These are phyloP conservation scores for Metschnikowia similis DNA, from an alignment of 805 yeast genomes.

Conservation along the genomic window DNA sequence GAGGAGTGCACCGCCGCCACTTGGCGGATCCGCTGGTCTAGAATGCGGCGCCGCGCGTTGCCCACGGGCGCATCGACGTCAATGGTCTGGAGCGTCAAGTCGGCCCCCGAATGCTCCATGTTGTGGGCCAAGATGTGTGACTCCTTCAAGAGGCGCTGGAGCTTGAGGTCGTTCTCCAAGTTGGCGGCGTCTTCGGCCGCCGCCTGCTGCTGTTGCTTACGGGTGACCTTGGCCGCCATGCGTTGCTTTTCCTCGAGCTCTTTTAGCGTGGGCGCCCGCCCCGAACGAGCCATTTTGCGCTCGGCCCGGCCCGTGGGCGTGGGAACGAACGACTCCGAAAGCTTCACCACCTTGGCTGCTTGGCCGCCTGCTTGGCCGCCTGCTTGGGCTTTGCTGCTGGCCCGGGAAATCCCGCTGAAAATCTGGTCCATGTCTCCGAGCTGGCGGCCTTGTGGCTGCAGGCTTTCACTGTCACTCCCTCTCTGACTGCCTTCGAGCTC, in stretches of 20 bases:
- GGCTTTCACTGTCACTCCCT: neutral
- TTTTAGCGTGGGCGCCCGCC: conserved; percentile 52
- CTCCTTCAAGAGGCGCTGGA: conserved; percentile 66
- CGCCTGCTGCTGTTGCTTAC: conserved; percentile 32
- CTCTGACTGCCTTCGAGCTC: neutral
- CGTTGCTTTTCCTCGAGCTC: conserved; percentile 27
- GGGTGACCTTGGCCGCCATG: conserved; percentile 24
- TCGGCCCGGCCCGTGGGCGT: conserved; percentile 40
- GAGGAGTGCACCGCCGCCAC: conserved; percentile 40
- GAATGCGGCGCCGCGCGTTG: conserved; percentile 60
- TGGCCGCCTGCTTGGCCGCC: conserved; percentile 17
- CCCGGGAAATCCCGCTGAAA: neutral
- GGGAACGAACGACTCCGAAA: conserved; percentile 32
- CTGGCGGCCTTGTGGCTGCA: neutral
- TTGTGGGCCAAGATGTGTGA: conserved; percentile 57
- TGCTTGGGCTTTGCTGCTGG: neutral
- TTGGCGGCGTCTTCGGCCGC: conserved; percentile 46
- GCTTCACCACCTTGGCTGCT: conserved; percentile 47
- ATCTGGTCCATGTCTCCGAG: neutral
- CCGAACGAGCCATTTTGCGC: conserved; percentile 50
- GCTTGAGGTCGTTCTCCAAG: conserved; percentile 63
- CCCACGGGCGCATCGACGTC: conserved; percentile 64
- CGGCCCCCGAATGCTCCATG: conserved; percentile 58
- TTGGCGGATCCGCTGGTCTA: conserved; percentile 53
- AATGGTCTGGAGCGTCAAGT: conserved; percentile 56